These are phyloP conservation scores for Oryza australiensis DNA, from an alignment of 176 grass and related monocot genomes.

Conservation along the genomic window DNA sequence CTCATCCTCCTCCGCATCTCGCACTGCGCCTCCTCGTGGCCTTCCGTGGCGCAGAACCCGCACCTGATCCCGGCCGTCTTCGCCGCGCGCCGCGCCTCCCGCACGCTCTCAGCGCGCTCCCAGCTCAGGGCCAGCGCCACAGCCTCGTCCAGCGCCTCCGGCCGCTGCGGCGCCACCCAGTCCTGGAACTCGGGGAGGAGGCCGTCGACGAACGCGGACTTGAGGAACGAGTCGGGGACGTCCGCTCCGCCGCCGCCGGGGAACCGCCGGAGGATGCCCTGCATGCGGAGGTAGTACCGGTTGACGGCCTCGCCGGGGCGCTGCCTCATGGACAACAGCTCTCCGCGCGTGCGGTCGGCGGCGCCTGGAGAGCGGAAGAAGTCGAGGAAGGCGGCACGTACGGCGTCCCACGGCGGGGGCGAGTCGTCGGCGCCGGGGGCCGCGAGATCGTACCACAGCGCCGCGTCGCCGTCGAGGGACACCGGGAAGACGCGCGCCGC, in stretches of 20 bases:
- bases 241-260: conserved; percentile 16
- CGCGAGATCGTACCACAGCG: conserved; percentile 52
- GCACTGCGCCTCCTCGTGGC: conserved; percentile 43
- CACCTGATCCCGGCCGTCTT: conserved; percentile 31
- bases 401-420: conserved; percentile 33
- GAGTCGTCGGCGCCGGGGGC: not conserved
- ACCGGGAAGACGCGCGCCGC: conserved; percentile 62
- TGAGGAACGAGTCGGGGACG: conserved; percentile 38
- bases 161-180: conserved; percentile 48
- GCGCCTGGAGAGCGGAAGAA: conserved; percentile 52
- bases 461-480: conserved; percentile 60
- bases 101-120: conserved; percentile 52
- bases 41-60: conserved; percentile 38
- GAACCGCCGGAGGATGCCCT: conserved; percentile 50
- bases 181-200: conserved; percentile 53
- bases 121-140: conserved; percentile 53
- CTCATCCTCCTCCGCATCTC: conserved; percentile 47
- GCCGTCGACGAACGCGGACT: conserved; percentile 53
- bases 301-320: conserved; percentile 43
- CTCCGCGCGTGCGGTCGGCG: conserved; percentile 40
- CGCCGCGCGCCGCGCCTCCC: conserved; percentile 41
- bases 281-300: conserved; percentile 59
- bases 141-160: conserved; percentile 40
- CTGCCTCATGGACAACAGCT: conserved; percentile 52
- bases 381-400: conserved; percentile 58